Evolutionary conservation across 2,329 filamentous ascomycete species (phyloP).

Genomic region (Ascochyta lentis): DNA sequence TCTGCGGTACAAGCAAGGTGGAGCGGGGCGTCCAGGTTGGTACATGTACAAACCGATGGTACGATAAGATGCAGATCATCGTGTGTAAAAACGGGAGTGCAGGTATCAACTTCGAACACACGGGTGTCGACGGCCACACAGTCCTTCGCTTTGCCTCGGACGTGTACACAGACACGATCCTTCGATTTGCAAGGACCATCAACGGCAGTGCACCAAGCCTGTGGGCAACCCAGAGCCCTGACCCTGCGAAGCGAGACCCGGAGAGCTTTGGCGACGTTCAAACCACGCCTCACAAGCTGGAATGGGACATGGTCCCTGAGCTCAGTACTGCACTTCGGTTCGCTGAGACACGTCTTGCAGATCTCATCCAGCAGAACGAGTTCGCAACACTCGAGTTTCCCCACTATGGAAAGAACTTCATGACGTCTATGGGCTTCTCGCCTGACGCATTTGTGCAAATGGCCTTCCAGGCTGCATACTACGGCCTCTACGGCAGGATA

Average conservation of each 20-base stretch:
- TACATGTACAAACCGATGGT: conserved; percentile 98
- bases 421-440: conserved; percentile 95
- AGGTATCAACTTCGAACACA: conserved; percentile 99
- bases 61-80: conserved; percentile 98
- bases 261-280: conserved; percentile 91
- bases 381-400: conserved; percentile 90
- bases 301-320: conserved; percentile 97
- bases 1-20: conserved; percentile 91
- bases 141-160: conserved; percentile 96
- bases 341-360: conserved; percentile 90
- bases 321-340: conserved; percentile 90
- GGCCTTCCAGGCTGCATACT: conserved; percentile 98
- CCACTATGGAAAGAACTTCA: conserved; percentile 95
- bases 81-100: conserved; percentile 98
- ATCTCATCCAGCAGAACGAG: conserved; percentile 95
- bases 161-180: conserved; percentile 95
- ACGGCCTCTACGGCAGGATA: conserved; percentile 89
- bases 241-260: conserved; percentile 90
- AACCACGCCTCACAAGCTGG: conserved; percentile 92
- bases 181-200: conserved; percentile 93
- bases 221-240: conserved; percentile 89
- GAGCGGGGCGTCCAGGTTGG: conserved; percentile 94
- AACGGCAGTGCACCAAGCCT: conserved; percentile 91
- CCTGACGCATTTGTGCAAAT: conserved; percentile 98
- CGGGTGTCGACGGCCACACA: conserved; percentile 95